Percentiles rank a stretch among this genome's conserved stretches.
Evolutionary conservation across 2,329 filamentous ascomycete species (phyloP).

Genomic region (Penicillium janthinellum): DNA sequence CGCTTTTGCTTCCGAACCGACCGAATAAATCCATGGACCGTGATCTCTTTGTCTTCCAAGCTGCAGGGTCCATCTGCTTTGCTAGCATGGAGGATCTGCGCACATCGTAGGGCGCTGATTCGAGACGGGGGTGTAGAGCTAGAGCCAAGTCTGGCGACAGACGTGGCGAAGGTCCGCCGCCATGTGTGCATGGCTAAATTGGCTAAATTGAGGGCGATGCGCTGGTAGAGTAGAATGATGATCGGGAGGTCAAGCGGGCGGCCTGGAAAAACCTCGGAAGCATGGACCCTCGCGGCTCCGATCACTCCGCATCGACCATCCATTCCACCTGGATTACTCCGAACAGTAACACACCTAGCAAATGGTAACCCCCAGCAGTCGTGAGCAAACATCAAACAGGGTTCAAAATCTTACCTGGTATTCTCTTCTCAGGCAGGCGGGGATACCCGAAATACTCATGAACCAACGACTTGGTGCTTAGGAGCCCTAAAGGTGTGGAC

Average conservation of each 20-base stretch:
- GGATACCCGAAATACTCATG: no score
- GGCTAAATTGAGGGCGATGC: constrained; percentile 22
- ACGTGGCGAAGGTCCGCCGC: constrained; percentile 43
- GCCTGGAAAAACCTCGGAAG: constrained; percentile 16
- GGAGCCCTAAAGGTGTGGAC: no score
- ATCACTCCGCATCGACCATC: neutral
- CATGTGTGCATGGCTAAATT: constrained; percentile 42
- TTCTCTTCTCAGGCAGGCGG: no score
- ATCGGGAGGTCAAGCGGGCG: constrained; percentile 17
- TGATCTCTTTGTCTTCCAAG: constrained; percentile 48
- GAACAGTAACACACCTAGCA: no score
- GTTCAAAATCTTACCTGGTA: no score
- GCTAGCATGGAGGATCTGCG: constrained; percentile 41
- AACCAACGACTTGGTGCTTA: no score
- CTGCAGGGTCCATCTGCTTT: constrained; percentile 27
- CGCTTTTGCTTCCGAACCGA: constrained; percentile 86
- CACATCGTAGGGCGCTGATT: constrained; percentile 37
- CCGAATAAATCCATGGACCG: constrained; percentile 76
- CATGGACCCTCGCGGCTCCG: constrained; percentile 3
- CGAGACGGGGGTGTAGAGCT: constrained; percentile 19
- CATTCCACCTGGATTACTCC: no score
- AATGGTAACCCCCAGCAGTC: no score
- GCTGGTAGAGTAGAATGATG: constrained; percentile 13
- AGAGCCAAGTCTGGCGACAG: constrained; percentile 35
- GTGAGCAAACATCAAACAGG: no score